Conservation (phyloP, 805 yeast genomes). For the Ogataea thermomethanolica region DNA sequence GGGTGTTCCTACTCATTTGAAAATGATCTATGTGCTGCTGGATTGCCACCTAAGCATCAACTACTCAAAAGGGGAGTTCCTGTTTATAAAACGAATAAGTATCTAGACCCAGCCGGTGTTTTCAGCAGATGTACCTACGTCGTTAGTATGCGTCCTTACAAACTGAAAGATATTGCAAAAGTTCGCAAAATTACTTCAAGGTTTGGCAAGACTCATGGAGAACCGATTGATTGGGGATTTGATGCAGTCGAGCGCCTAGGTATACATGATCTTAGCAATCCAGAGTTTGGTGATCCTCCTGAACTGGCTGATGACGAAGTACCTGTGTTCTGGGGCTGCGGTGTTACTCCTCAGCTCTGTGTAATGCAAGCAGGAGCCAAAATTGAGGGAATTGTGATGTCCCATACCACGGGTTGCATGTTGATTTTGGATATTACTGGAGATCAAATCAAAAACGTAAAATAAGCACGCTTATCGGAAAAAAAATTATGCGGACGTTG, state of each 20-base stretch:
- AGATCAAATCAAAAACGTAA: constrained; percentile 15
- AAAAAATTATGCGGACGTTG: neutral
- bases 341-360: constrained; percentile 40
- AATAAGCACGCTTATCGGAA: neutral
- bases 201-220: constrained; percentile 37
- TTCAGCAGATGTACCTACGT: constrained; percentile 34
- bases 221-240: constrained; percentile 42
- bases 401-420: constrained; percentile 39
- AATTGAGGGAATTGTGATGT: constrained; percentile 32
- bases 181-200: constrained; percentile 33
- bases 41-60: constrained; percentile 31
- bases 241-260: constrained; percentile 37
- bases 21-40: constrained; percentile 30
- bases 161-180: constrained; percentile 25
- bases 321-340: constrained; percentile 45
- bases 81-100: constrained; percentile 27
- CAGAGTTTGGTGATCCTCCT: constrained; percentile 38
- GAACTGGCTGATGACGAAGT: constrained; percentile 33
- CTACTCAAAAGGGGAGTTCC: constrained; percentile 23
- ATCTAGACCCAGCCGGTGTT: constrained; percentile 32
- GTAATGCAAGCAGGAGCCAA: constrained; percentile 27
- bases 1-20: constrained; percentile 44
- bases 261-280: constrained; percentile 30
- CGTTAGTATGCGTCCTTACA: constrained; percentile 42
- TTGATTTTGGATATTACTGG: constrained; percentile 33